These are phyloP conservation scores for Lentinula sp. DNA, from an alignment of 768 basidiomycete species.

Conservation along the genomic window DNA sequence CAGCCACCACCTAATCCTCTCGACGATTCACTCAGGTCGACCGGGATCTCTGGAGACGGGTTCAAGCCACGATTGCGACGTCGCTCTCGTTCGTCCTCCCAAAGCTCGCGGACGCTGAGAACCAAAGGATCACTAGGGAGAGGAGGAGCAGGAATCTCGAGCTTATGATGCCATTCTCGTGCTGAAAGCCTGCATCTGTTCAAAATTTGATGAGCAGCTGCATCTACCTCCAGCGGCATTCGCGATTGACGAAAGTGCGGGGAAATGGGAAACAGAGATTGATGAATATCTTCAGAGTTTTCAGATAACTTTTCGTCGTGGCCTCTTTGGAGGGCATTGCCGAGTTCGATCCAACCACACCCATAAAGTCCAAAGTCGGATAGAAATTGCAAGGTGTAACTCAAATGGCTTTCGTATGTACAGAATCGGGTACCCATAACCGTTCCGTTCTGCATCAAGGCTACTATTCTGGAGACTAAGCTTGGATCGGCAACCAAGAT, in stretches of 20 bases:
- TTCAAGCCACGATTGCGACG: slow-evolving; percentile 59
- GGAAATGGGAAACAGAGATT: slow-evolving; percentile 36
- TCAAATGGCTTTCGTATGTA: slow-evolving; percentile 88
- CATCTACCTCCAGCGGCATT: slow-evolving; percentile 77
- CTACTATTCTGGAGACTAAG: slow-evolving; percentile 59
- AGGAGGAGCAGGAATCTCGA: slow-evolving; percentile 56
- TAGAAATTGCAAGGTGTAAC: slow-evolving; percentile 86
- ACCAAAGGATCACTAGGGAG: slow-evolving; percentile 69
- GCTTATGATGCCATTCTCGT: slow-evolving; percentile 59
- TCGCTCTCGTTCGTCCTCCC: slow-evolving; percentile 91
- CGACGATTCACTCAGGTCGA: slow-evolving; percentile 59
- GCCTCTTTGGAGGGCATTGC: slow-evolving; percentile 57
- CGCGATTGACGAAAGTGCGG: slow-evolving; percentile 63
- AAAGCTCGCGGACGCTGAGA: slow-evolving; percentile 84
- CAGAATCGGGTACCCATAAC: slow-evolving; percentile 76
- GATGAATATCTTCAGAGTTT: not conserved
- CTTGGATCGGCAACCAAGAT: slow-evolving; percentile 70
- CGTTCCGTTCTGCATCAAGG: slow-evolving; percentile 76
- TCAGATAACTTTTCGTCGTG: slow-evolving; percentile 16
- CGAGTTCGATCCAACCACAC: slow-evolving; percentile 82
- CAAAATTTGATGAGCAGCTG: slow-evolving; percentile 73
- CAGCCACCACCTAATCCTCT: slow-evolving; percentile 56
- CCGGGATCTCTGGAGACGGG: slow-evolving; percentile 68
- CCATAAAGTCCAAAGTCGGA: slow-evolving; percentile 94
- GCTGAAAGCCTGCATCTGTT: slow-evolving; percentile 66